Base-by-base conservation (phyloP, 352 stramenopile genomes). In the Phytophthora ohioensis region DNA sequence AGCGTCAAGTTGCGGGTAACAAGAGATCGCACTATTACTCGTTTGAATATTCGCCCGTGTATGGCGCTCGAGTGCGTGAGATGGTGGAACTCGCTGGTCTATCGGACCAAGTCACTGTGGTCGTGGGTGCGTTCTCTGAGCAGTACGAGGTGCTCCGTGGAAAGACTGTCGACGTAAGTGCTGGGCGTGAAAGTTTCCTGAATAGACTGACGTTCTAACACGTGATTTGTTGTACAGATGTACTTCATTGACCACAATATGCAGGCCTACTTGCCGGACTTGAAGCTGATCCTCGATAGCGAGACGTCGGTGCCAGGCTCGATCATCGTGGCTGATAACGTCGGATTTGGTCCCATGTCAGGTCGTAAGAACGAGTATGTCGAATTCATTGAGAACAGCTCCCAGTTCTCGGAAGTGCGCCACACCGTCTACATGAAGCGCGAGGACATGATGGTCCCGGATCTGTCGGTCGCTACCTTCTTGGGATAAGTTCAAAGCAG, bases 171-270 rank as follows among this genome's bases (percentile, higher is more conserved):
- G 78, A 83, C 34, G 78, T 85, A 73, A 42, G 76, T 80, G n/a
- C 13, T 34, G 10, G 6, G 17, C 5, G 9, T 52, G 27, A 9
- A n/a, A 32, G 11, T 3, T 49, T 31, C 43, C 21, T 27, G 21
- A 27, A 27, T 27, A 27, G 21, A 27, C 21, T 27, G 21, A 32
- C 15, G 43, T 49, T 49, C 7, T 49, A 27, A 49, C 43, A 13
- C 21, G 27, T 27, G 31, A 41, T n/a, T n/a, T 9, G 21, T 11
- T 32, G 34, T 49, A 27, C 21, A 81, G 73, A 49, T 82, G 34
- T 82, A 74, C 69, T 85, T 87, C 54, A 81, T 87, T 41, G 76
- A 87, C 64, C 80, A 87, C 66, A 73, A 82, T 35, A 87, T 85
- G 75, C 66, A 48, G 9, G 47, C 74, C 13, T 85, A 87, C 48